Evolutionary conservation across 768 basidiomycete species (phyloP).

Genomic region (Steccherinum ochraceum): DNA sequence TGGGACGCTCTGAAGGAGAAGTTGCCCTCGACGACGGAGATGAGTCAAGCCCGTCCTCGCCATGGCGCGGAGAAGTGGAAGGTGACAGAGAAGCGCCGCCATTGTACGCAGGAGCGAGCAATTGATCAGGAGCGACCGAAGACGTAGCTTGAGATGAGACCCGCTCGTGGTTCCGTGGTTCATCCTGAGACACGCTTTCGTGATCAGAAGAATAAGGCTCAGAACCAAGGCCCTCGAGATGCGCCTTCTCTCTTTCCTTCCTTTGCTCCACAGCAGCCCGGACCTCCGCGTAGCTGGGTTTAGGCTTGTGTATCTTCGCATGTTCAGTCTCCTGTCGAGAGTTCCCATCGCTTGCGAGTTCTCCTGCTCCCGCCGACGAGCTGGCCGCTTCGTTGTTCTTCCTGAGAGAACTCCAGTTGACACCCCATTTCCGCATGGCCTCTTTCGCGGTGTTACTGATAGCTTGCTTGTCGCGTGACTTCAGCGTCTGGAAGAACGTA

Average conservation of each 20-base stretch:
- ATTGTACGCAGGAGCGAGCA: background rate
- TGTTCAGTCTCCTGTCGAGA: constrained; percentile 13
- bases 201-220: constrained; percentile 24
- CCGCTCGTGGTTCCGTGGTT: constrained; percentile 3
- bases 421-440: constrained; percentile 88
- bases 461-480: constrained; percentile 84
- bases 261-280: constrained; percentile 71
- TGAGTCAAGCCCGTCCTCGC: background rate
- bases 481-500: constrained; percentile 71
- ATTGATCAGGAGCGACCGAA: constrained; percentile 2
- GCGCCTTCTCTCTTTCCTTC: constrained; percentile 36
- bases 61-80: constrained; percentile 16
- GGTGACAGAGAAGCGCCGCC: constrained; percentile 20
- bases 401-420: constrained; percentile 66
- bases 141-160: constrained; percentile 24
- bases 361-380: constrained; percentile 3
- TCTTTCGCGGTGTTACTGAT: constrained; percentile 82
- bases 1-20: constrained; percentile 23
- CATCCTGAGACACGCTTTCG: constrained; percentile 10
- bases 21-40: background rate
- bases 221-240: constrained; percentile 8
- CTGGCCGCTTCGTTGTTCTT: constrained; percentile 35
- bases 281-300: constrained; percentile 67
- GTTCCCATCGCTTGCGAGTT: constrained; percentile 27
- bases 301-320: constrained; percentile 31